A percentile compares a stretch with the other conserved stretches of the same genome.
Conservation (phyloP, 2,329 filamentous ascomycete genomes). For the Claviceps digitariae region DNA sequence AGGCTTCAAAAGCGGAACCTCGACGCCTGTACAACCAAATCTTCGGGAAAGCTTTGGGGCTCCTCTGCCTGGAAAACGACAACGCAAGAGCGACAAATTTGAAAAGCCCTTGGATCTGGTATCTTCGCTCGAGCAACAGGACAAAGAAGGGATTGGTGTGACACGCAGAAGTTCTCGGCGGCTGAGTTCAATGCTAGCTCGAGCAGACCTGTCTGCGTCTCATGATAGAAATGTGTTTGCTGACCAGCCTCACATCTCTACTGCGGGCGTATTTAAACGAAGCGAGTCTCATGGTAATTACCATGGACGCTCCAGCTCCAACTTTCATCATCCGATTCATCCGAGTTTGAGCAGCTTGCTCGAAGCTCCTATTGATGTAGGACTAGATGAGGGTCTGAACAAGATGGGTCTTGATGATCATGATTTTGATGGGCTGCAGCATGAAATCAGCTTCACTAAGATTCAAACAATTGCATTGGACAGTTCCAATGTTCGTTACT, state of each 20-base stretch:
- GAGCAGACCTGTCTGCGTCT: constrained; percentile 74
- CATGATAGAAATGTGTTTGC: constrained; percentile 71
- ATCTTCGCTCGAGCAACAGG: constrained; percentile 54
- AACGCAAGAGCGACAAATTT: constrained; percentile 36
- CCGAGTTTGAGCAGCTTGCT: constrained; percentile 47
- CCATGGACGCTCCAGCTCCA: constrained; percentile 25
- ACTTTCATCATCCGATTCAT: constrained; percentile 31
- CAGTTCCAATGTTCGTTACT: constrained; percentile 47
- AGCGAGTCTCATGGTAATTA: constrained; percentile 54
- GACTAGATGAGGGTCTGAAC: constrained; percentile 59
- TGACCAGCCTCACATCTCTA: constrained; percentile 40
- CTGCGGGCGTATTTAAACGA: constrained; percentile 38
- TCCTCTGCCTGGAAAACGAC: constrained; percentile 38
- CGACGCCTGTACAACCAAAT: constrained; percentile 59
- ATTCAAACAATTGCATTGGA: constrained; percentile 54
- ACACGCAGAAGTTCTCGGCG: constrained; percentile 54
- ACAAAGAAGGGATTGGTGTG: constrained; percentile 39
- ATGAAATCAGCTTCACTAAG: constrained; percentile 59
- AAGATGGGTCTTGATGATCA: constrained; percentile 61
- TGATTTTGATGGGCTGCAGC: constrained; percentile 56
- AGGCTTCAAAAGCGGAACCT: constrained; percentile 57
- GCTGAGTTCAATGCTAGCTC: constrained; percentile 80
- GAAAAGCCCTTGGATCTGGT: constrained; percentile 49
- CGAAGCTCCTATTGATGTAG: constrained; percentile 54
- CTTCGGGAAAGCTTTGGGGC: constrained; percentile 67